Conservation (phyloP, 2,329 filamentous ascomycete genomes). For the Beauveria scarabaeidicola region DNA sequence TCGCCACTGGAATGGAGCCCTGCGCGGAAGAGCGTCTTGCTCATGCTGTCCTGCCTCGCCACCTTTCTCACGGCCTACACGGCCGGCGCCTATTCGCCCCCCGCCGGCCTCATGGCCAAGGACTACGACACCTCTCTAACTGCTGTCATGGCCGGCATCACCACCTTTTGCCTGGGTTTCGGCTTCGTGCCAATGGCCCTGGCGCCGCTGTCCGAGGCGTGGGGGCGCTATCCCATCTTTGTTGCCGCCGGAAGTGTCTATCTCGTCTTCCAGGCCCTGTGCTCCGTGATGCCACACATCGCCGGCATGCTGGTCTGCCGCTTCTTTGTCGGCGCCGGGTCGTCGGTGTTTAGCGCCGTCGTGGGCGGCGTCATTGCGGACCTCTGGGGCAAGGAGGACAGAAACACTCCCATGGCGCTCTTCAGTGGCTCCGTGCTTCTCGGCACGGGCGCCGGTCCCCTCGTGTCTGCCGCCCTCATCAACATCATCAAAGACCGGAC, state of each 20-base stretch:
- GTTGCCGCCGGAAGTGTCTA: constrained; percentile 64
- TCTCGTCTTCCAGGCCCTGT: constrained; percentile 61
- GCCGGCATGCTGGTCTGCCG: constrained; percentile 67
- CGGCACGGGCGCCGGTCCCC: constrained; percentile 71
- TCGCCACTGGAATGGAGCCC: constrained; percentile 69
- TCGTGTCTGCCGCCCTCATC: constrained; percentile 63
- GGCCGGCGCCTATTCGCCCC: constrained; percentile 71
- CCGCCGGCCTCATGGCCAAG: constrained; percentile 53
- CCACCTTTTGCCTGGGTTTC: constrained; percentile 74
- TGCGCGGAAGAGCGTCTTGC: constrained; percentile 59
- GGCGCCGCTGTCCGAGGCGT: constrained; percentile 81
- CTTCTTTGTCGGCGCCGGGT: constrained; percentile 70
- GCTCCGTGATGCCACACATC: constrained; percentile 60
- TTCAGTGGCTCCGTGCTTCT: constrained; percentile 73
- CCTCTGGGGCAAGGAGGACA: constrained; percentile 66
- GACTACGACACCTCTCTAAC: constrained; percentile 58
- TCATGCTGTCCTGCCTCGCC: constrained; percentile 66
- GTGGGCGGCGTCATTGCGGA: constrained; percentile 88
- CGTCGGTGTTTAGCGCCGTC: constrained; percentile 75
- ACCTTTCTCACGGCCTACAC: constrained; percentile 73
- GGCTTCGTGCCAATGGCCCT: constrained; percentile 78
- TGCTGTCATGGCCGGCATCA: constrained; percentile 68
- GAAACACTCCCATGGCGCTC: constrained; percentile 84
- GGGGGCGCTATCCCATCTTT: constrained; percentile 79
- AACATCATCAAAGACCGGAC: constrained; percentile 41